Conservation (phyloP, 176 grass and related monocot species). For the Neostapfia colusana region DNA sequence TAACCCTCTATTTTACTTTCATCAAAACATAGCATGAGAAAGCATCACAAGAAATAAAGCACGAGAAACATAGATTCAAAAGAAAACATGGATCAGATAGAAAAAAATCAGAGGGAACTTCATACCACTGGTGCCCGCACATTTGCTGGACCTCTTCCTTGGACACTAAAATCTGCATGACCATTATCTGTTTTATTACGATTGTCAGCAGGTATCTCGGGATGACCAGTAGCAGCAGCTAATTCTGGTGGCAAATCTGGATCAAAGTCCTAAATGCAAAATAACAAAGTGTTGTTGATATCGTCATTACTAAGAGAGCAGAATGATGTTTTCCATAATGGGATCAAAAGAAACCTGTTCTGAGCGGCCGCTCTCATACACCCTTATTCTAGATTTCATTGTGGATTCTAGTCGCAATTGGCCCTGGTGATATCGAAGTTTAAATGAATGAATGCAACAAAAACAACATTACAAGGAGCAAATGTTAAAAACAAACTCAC, state of each 20-base stretch:
- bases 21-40: conserved; percentile 21
- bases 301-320: conserved; percentile 11
- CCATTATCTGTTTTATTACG: conserved; percentile 54
- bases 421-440: conserved; percentile 50
- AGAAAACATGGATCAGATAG: conserved; percentile 9
- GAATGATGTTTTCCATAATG: conserved; percentile 19
- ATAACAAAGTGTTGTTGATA: conserved; percentile 30
- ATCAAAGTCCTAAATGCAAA: conserved; percentile 74
- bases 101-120: conserved; percentile 9
- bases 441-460: background rate
- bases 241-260: conserved; percentile 99
- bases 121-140: conserved; percentile 57
- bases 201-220: conserved; percentile 56
- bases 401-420: conserved; percentile 89
- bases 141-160: conserved; percentile 61
- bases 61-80: conserved; percentile 14
- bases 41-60: background rate
- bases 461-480: background rate
- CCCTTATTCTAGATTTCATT: conserved; percentile 99
- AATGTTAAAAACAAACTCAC: conserved; percentile 52
- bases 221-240: conserved; percentile 82
- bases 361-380: conserved; percentile 95
- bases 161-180: conserved; percentile 55
- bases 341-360: conserved; percentile 60
- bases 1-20: background rate